Percentiles rank a stretch among this genome's conserved stretches.
Conservation (phyloP, 345 rosid species). For the Boechera stricta region DNA sequence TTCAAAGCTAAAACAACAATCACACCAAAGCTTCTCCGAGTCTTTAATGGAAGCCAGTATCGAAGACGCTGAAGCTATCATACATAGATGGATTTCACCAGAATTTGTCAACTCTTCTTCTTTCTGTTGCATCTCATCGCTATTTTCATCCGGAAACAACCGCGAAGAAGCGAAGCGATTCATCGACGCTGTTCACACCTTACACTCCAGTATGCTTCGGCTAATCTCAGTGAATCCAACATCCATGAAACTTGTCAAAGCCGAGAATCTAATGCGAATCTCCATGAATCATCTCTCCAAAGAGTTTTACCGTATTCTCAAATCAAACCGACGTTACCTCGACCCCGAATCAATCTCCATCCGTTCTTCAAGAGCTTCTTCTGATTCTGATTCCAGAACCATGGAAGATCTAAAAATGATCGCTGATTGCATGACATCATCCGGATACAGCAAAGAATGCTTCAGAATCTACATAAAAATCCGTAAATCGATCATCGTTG, state of each 20-base stretch:
- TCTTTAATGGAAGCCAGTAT: constrained; percentile 61
- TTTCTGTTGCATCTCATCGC: constrained; percentile 37
- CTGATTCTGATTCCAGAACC: not conserved
- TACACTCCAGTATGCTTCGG: constrained; percentile 62
- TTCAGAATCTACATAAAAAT: constrained; percentile 54
- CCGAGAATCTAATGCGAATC: constrained; percentile 60
- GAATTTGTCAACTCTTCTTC: not conserved
- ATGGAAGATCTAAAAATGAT: constrained; percentile 61
- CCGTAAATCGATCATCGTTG: constrained; percentile 63
- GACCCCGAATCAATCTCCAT: constrained; percentile 62
- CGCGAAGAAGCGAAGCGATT: constrained; percentile 60
- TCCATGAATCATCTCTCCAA: constrained; percentile 66
- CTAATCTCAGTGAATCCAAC: constrained; percentile 43
- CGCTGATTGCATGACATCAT: constrained; percentile 68
- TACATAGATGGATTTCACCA: constrained; percentile 52
- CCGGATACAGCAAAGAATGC: constrained; percentile 75
- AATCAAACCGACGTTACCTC: constrained; percentile 50
- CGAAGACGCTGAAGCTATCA: constrained; percentile 48
- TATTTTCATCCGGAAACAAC: constrained; percentile 51
- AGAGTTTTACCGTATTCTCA: constrained; percentile 67
- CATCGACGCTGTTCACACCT: constrained; percentile 48
- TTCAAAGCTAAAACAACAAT: constrained; percentile 28
- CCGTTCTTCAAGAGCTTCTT: constrained; percentile 15
- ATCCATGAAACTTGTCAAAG: constrained; percentile 53
- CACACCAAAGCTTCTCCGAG: constrained; percentile 57